Percentiles rank a stretch among this genome's conserved stretches.
Evolutionary conservation across 2,329 filamentous ascomycete genomes (phyloP).

Genomic region (Hypoxylon sp.): DNA sequence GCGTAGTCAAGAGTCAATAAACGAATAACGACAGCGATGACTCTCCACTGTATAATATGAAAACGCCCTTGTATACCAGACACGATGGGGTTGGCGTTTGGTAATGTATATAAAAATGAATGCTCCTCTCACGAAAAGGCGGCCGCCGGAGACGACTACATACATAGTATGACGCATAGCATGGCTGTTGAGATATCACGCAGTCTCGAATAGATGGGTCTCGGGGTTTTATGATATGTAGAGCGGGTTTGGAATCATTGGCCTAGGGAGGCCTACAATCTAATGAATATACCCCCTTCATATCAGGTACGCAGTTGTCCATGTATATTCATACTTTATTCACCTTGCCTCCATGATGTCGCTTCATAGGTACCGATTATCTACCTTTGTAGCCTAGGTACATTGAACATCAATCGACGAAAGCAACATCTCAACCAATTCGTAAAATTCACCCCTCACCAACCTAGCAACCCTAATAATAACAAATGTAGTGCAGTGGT

Average conservation of each 20-base stretch:
- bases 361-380: background rate
- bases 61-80: constrained; percentile 45
- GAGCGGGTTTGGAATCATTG: constrained; percentile 32
- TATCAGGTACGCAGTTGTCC: constrained; percentile 20
- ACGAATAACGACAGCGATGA: constrained; percentile 28
- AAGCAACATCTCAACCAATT: background rate
- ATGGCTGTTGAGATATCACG: constrained; percentile 33
- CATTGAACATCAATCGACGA: background rate
- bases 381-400: background rate
- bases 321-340: constrained; percentile 2
- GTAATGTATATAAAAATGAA: constrained; percentile 50
- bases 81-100: constrained; percentile 48
- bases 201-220: constrained; percentile 40
- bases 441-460: background rate
- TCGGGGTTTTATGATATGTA: constrained; percentile 33
- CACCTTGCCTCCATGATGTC: constrained; percentile 2
- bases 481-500: background rate
- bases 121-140: constrained; percentile 53
- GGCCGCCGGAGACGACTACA: constrained; percentile 42
- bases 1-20: constrained; percentile 85
- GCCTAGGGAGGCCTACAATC: constrained; percentile 23
- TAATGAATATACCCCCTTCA: constrained; percentile 40
- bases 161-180: constrained; percentile 35
- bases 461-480: background rate
- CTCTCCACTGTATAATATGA: constrained; percentile 45